Base-by-base conservation (phyloP, 106 monocot genomes). In the Posidonia australis region DNA sequence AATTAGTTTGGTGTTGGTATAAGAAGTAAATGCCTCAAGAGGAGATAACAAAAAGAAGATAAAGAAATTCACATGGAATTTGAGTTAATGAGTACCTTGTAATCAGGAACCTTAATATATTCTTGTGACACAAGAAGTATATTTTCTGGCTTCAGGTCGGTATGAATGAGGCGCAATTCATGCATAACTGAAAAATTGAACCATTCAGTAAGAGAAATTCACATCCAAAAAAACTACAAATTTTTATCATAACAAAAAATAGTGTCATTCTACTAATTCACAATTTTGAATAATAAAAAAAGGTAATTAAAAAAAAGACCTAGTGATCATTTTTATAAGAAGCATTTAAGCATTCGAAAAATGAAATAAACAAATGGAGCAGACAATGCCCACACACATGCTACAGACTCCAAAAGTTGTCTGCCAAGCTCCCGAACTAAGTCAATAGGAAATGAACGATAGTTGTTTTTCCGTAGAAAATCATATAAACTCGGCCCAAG, bases 401-500 rank as follows among this genome's bases (percentile, higher is more conserved):
- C 86, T 54, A 96, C 86, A 77, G 94, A 86, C 73, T 96, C 94
- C 82, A 96, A 77, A 73, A 96, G 90, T 74, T 90, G 94, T 79
- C 86, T 77, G 68, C 85, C 94, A 82, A 96, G 73, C 53, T 96
- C 94, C 66, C 94, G 79, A 46, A 96, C 94, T 24, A 96, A 66
- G 70, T 96, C 90, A 76, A 96, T 96, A 23, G 90, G 89, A 78
- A 96, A 90, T 59, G 94, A 84, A 24, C 90, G 86, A 41, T 86
- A 96, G 70, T 80, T 76, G 69, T 96, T 96, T 67, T 80, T 87
- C 68, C 94, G 81, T 17, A 96, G 84, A 78, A 96, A 90, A 72
- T 96, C 94, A 51, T 90, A 96, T 65, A 96, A 84, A 75, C 94
- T 96, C 62, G 86, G 94, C 58, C 94, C 94, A 74, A 96, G 89